Evolutionary conservation across 495 filamentous ascomycete species (phyloP).

Genomic region (Mycothermus thermophilus): DNA sequence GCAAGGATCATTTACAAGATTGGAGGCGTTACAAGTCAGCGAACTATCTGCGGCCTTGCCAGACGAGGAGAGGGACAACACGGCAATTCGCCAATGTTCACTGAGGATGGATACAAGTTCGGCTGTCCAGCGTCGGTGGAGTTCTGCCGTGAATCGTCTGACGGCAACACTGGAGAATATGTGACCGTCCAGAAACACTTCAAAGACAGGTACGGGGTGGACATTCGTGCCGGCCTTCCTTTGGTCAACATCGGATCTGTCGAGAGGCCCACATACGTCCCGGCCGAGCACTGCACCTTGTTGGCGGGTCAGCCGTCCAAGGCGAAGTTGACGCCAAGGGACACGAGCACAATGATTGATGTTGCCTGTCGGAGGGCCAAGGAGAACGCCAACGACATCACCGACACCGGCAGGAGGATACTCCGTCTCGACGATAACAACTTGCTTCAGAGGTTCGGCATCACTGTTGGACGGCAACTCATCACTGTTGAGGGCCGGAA

Average conservation of each 20-base stretch:
- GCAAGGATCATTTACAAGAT: slow-evolving; percentile 29
- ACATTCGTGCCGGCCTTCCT: slow-evolving; percentile 30
- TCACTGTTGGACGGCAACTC: slow-evolving; percentile 39
- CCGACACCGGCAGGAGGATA: slow-evolving; percentile 34
- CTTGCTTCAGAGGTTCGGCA: slow-evolving; percentile 36
- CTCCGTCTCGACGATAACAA: slow-evolving; percentile 24
- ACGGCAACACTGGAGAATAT: no score
- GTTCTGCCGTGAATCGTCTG: no score
- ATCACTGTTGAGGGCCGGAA: slow-evolving; percentile 53
- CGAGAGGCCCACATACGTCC: slow-evolving; percentile 47
- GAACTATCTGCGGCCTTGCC: slow-evolving; percentile 36
- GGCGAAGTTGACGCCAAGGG: slow-evolving; percentile 38
- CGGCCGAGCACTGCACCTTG: slow-evolving; percentile 51
- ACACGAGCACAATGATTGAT: slow-evolving; percentile 49
- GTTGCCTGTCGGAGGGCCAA: slow-evolving; percentile 55
- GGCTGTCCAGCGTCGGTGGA: no score
- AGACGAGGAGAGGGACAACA: slow-evolving; percentile 5
- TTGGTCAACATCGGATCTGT: slow-evolving; percentile 56
- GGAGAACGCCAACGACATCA: slow-evolving; percentile 53
- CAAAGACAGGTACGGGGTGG: slow-evolving; percentile 17
- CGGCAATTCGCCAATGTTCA: no score
- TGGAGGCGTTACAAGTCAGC: slow-evolving; percentile 24
- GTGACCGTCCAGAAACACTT: slow-evolving; percentile 25
- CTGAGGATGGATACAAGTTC: no score
- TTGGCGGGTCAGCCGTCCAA: slow-evolving; percentile 50